Conservation (phyloP, 1,139 yeast species). For the Geotrichum histeridarum region DNA sequence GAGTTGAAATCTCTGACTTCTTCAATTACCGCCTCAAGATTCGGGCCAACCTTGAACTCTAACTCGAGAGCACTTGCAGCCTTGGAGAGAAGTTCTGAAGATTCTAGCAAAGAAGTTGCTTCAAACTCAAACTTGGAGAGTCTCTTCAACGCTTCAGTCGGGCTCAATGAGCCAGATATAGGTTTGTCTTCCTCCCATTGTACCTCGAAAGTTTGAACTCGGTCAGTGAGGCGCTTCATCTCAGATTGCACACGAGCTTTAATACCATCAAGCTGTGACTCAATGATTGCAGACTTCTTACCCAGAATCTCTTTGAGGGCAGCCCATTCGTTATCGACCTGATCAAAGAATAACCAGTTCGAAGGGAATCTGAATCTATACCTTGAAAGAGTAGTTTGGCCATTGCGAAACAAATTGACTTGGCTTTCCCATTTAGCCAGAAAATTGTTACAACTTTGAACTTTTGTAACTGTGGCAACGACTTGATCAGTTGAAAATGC, state of each 20-base stretch:
- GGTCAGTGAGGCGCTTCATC: constrained; percentile 40
- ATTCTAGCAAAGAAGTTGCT: constrained; percentile 27
- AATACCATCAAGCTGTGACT: constrained; percentile 44
- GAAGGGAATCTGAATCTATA: constrained; percentile 48
- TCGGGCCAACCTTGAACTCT: constrained; percentile 35
- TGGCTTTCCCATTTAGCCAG: constrained; percentile 35
- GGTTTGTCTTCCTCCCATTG: constrained; percentile 54
- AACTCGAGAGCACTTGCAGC: constrained; percentile 46
- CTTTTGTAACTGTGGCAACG: constrained; percentile 37
- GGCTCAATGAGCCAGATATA: constrained; percentile 42
- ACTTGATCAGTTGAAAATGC: constrained; percentile 39
- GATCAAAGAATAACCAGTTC: constrained; percentile 62
- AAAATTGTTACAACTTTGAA: constrained; percentile 33
- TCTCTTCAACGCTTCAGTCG: constrained; percentile 48
- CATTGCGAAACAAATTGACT: constrained; percentile 35
- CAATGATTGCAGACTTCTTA: constrained; percentile 41
- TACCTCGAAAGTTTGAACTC: constrained; percentile 33
- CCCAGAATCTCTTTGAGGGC: constrained; percentile 45
- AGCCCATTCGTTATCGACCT: constrained; percentile 50
- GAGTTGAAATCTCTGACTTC: constrained; percentile 56
- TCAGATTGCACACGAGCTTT: constrained; percentile 44
- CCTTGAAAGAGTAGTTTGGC: constrained; percentile 46
- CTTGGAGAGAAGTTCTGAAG: constrained; percentile 35
- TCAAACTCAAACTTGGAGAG: constrained; percentile 45
- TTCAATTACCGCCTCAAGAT: constrained; percentile 38